Evolutionary conservation across 2,329 filamentous ascomycete species (phyloP).

Genomic region (Alternaria solani): DNA sequence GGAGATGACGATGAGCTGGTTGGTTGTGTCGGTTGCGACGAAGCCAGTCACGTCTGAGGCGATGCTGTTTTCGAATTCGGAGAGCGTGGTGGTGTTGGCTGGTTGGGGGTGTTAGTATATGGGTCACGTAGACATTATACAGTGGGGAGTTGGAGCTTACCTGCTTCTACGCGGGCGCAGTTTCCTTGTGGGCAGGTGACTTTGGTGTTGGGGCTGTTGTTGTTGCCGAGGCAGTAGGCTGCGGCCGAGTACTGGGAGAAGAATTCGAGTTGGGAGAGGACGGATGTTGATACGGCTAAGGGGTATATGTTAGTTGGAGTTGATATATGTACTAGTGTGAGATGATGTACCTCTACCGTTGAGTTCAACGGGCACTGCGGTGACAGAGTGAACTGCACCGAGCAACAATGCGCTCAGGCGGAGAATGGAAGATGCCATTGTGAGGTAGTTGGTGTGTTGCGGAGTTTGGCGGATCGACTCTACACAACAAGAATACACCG

Average conservation of each 20-base stretch:
- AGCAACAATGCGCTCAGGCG: constrained; percentile 29
- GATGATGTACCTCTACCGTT: constrained; percentile 38
- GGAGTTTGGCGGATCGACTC: not conserved
- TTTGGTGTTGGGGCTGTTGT: constrained; percentile 54
- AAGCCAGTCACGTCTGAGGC: constrained; percentile 58
- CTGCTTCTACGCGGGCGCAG: constrained; percentile 58
- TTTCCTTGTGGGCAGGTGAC: constrained; percentile 57
- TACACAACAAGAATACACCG: not conserved
- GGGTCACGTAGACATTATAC: not conserved
- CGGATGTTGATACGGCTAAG: constrained; percentile 49
- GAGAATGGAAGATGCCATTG: constrained; percentile 25
- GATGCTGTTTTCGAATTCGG: constrained; percentile 57
- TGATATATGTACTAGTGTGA: not conserved
- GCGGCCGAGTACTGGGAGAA: constrained; percentile 63
- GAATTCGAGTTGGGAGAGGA: constrained; percentile 55
- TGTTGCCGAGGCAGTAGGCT: constrained; percentile 61
- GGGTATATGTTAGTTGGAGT: not conserved
- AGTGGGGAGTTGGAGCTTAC: not conserved
- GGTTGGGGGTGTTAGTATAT: not conserved
- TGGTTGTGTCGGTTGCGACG: constrained; percentile 57
- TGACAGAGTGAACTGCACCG: constrained; percentile 30
- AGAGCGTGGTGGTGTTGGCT: constrained; percentile 56
- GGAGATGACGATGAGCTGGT: constrained; percentile 65
- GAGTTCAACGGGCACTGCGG: constrained; percentile 39
- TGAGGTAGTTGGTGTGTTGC: not conserved